These are phyloP conservation scores for Amaranthus palmeri DNA, from an alignment of 148 eudicot genomes.

Conservation along the genomic window DNA sequence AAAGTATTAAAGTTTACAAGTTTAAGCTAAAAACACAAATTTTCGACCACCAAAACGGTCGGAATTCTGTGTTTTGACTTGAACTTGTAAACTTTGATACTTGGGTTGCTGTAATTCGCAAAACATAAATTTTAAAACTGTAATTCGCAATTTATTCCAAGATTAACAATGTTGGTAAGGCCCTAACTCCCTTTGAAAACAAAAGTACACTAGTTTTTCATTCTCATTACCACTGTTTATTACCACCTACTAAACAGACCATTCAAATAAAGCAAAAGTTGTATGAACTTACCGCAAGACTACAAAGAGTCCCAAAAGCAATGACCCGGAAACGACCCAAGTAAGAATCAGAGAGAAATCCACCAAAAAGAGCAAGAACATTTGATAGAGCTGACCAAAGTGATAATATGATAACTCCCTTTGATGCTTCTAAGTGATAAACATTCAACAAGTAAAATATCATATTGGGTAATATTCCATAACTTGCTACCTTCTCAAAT, in stretches of 20 bases:
- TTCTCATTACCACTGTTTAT: too few relatives aligned
- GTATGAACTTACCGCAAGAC: conserved; percentile 27
- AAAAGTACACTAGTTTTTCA: too few relatives aligned
- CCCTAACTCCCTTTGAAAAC: too few relatives aligned
- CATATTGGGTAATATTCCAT: conserved; percentile 26
- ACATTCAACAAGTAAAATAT: conserved; percentile 31
- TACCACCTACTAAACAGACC: background rate
- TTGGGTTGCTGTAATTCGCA: too few relatives aligned
- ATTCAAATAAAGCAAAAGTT: background rate
- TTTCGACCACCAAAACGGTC: too few relatives aligned
- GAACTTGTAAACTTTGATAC: too few relatives aligned
- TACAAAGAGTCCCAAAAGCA: conserved; percentile 25
- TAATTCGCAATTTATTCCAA: too few relatives aligned
- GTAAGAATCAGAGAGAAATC: conserved; percentile 26
- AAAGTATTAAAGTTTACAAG: too few relatives aligned
- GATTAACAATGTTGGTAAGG: too few relatives aligned
- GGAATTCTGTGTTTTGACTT: too few relatives aligned
- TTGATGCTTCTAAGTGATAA: conserved; percentile 26
- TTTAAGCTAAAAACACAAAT: too few relatives aligned
- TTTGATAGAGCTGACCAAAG: conserved; percentile 26
- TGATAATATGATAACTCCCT: conserved; percentile 18
- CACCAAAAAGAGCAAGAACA: conserved; percentile 25
- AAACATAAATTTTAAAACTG: too few relatives aligned
- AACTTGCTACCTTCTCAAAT: conserved; percentile 27
- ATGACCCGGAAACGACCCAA: conserved; percentile 33